Base-by-base conservation (phyloP, 2,329 filamentous ascomycete species). In the Cladosporium cucumerinum region DNA sequence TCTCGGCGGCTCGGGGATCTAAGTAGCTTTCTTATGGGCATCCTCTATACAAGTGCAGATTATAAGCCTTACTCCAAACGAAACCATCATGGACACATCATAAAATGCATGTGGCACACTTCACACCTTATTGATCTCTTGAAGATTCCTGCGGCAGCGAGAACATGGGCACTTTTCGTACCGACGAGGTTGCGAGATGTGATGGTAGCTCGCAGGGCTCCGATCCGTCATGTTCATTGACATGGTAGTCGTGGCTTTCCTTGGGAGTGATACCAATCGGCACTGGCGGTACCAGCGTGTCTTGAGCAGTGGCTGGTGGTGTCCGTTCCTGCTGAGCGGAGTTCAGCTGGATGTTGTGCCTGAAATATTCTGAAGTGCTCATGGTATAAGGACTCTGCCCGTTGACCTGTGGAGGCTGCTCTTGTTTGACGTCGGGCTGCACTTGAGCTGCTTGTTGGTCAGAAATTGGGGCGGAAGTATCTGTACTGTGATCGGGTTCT, bases 151-250 rank as follows among this genome's bases (percentile, higher is more conserved):
- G 72, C 2, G 79, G 77, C n/a, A 81, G 59, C 6, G 72, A 64
- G 67, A 81, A 81, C 78, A 82, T 81, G 3, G 78, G 75, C n/a
- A 79, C 57, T 55, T 75, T 78, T 49, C 73, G 75, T 7, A 76
- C 66, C 1, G 67, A 66, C 5, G 67, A 70, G 39, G 69, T 66
- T 2, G 67, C 59, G 25, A 74, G 46, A 62, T 72, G 71, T 26
- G 70, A 65, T 3, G 71, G 71, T 21, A 73, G 48, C 25, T 72
- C 70, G 51, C 66, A 72, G 21, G 70, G 67, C 28, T 63, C 58
- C 21, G 25, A n/a, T 5, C 28, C 43, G 26, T 25, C 43, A 14
- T 59, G 51, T 26, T 36, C 18, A n/a, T 63, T 39, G 25, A 63
- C 26, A 25, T 57, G 55, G 12, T 55, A 52, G 30, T 65, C 36